Evolutionary conservation across 2,329 filamentous ascomycete genomes (phyloP), one percentile per base, ranked within the genome.

Genomic region (Canariomyces notabilis): DNA sequence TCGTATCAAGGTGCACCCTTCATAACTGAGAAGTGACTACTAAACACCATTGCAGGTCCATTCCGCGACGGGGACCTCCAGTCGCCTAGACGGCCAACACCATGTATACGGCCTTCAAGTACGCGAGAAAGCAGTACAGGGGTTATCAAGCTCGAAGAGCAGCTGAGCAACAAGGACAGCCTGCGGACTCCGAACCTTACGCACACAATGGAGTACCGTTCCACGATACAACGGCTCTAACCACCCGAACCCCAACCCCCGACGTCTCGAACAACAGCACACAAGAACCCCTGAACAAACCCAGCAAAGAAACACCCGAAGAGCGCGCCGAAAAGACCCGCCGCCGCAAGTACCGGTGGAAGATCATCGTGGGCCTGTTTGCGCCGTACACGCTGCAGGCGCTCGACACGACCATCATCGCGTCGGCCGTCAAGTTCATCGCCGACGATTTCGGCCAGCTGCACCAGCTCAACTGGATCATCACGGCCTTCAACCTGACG

Each of bases 401-500:
- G 2, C 68, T 86, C 2, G 82, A 87, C 59, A 67, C 77, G 1
- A 86, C 82, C 0, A 82, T 86, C 35, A 55, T 82, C 9, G 77
- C 79, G 2, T 76, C 76, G 9, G 78, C 78, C 0, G 63, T 81
- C 15, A 76, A 78, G 0, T 79, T 74, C 52, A 85, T 87, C 38
- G 82, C 82, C 3, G 69, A 74, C 1, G 77, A 85, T 57, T 86
- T 86, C 61, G 62, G 77, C 80, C 62, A 46, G 70, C 59, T 79
- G 4, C 70, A 75, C 15, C 75, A 82, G 55, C 69, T 83, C 2
- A 85, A 83, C 57, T 85, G 81, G 80, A 83, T 87, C 57, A 76
- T 85, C 15, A 82, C 82, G 0, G 71, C 80, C 6, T 87, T 85
- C 63, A 85, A 81, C 42, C 67, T 87, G n/a, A 82, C 80, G 0